A percentile compares a stretch with the other conserved stretches of the same genome.
phyloP scores from a whole-genome alignment of 1,284 basidiomycete genomes.

The Malassezia yamatoensis region DNA sequence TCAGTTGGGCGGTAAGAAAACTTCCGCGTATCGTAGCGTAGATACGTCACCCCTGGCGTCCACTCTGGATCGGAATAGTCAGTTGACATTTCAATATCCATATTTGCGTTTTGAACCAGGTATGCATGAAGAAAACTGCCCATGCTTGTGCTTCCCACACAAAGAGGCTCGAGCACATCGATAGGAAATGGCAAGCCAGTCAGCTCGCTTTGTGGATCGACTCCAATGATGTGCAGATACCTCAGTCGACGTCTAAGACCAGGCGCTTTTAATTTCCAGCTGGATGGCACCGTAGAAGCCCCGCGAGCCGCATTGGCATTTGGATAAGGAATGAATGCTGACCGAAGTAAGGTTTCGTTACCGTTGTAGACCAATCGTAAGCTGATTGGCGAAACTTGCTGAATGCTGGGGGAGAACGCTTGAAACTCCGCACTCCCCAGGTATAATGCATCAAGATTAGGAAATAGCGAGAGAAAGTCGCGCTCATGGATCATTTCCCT shows the following conservation, averaged over 20 bases:
- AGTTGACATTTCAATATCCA: background rate
- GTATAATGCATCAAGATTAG: constrained; percentile 3
- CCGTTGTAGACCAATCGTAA: constrained; percentile 4
- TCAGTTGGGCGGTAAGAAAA: constrained; percentile 34
- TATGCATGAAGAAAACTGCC: constrained; percentile 12
- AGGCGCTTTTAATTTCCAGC: background rate
- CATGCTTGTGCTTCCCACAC: constrained; percentile 18
- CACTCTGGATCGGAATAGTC: background rate
- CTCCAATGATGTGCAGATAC: constrained; percentile 17
- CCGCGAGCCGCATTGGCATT: background rate
- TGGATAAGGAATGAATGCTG: constrained; percentile 9
- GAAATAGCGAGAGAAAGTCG: background rate
- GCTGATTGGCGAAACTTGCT: background rate
- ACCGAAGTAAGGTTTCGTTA: background rate
- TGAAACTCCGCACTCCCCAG: constrained; percentile 15
- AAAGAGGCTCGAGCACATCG: constrained; percentile 14
- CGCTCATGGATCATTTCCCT: background rate
- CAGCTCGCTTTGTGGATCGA: constrained; percentile 17
- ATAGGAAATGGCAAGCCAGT: constrained; percentile 25
- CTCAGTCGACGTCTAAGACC: constrained; percentile 7
- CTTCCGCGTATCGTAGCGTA: constrained; percentile 35
- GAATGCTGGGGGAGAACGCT: constrained; percentile 14
- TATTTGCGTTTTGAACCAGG: background rate
- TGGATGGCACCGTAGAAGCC: background rate
- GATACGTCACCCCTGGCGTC: constrained; percentile 19